Percentiles rank a stretch among this genome's conserved stretches.
Evolutionary conservation across 2,329 filamentous ascomycete species (phyloP).

Genomic region (Hypoxylon sp.): DNA sequence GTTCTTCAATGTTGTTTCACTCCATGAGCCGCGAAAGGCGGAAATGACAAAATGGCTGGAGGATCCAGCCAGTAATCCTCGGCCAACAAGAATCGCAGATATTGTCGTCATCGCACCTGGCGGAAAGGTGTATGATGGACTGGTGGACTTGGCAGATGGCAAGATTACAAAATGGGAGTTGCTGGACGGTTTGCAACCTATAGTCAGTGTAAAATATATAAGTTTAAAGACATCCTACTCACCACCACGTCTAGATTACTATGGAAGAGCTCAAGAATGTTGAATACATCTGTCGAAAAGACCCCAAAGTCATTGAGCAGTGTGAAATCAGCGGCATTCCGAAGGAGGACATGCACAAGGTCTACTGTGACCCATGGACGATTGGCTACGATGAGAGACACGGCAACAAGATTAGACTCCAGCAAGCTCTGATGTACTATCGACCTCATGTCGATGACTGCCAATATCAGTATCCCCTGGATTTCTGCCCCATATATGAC

Average conservation of each 20-base stretch:
- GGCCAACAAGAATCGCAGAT: constrained; percentile 82
- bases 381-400: constrained; percentile 95
- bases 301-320: constrained; percentile 91
- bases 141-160: constrained; percentile 78
- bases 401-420: constrained; percentile 81
- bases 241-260: constrained; percentile 73
- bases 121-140: constrained; percentile 85
- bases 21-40: constrained; percentile 87
- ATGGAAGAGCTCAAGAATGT: constrained; percentile 91
- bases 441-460: constrained; percentile 86
- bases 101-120: constrained; percentile 85
- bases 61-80: constrained; percentile 70
- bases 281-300: constrained; percentile 80
- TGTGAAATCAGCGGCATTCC: constrained; percentile 87
- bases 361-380: constrained; percentile 97
- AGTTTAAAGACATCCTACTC: constrained; percentile 6
- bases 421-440: constrained; percentile 97
- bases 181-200: constrained; percentile 83
- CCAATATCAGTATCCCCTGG: constrained; percentile 91
- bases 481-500: constrained; percentile 95
- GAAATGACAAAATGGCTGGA: constrained; percentile 86
- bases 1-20: constrained; percentile 87
- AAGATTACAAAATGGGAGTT: constrained; percentile 82
- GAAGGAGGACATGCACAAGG: constrained; percentile 89
- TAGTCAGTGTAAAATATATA: constrained; percentile 65